These are phyloP conservation scores for Debaryomycetaceae sp. DNA, from an alignment of 1,139 yeast species.

Conservation along the genomic window DNA sequence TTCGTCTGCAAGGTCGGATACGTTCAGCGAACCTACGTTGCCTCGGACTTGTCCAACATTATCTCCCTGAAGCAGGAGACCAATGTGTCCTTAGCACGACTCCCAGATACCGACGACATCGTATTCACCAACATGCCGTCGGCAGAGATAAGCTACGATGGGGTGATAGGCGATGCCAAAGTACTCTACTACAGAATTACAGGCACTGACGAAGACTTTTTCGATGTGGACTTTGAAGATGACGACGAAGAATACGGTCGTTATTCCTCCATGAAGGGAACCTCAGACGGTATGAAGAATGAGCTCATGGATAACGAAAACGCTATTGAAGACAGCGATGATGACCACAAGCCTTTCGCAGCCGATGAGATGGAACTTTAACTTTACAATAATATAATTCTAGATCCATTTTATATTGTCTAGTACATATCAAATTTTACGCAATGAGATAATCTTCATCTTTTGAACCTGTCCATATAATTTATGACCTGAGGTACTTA, in stretches of 20 bases:
- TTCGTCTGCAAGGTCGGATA: constrained; percentile 76
- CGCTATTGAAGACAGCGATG: constrained; percentile 44
- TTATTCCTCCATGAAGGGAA: constrained; percentile 6
- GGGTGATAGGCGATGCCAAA: constrained; percentile 79
- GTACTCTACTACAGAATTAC: constrained; percentile 71
- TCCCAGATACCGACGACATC: constrained; percentile 41
- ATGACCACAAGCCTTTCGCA: constrained; percentile 55
- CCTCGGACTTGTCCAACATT: constrained; percentile 39
- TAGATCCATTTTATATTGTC: background rate
- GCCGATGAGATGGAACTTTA: constrained; percentile 69
- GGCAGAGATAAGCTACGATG: constrained; percentile 86
- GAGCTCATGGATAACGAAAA: constrained; percentile 24
- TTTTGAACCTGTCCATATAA: background rate
- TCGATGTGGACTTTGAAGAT: constrained; percentile 94
- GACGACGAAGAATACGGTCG: constrained; percentile 51
- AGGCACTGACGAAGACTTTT: constrained; percentile 92
- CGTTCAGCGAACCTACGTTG: constrained; percentile 63
- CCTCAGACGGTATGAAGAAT: constrained; percentile 5
- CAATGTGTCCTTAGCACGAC: constrained; percentile 29
- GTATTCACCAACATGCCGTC: constrained; percentile 74
- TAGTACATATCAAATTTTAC: too few relatives aligned
- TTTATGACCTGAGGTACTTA: background rate
- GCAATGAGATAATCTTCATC: background rate
- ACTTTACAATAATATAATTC: background rate
- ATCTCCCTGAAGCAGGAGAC: constrained; percentile 29